Evolutionary conservation across 805 yeast genomes (phyloP).

Genomic region (Cephaloascus fragrans): DNA sequence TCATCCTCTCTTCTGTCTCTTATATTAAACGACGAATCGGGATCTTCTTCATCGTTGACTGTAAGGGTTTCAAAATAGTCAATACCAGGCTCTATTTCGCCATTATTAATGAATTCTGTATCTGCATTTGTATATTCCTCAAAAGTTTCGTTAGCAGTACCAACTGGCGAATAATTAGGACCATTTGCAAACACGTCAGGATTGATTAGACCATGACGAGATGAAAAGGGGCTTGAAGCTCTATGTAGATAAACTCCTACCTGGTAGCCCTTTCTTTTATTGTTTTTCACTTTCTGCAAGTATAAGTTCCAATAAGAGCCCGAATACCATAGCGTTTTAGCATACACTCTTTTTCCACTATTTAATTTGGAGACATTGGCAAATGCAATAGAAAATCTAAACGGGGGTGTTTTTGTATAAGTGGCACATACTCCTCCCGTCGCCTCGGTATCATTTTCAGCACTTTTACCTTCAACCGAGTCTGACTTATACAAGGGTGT

Average conservation of each 20-base stretch:
- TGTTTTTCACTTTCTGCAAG: slow-evolving; percentile 33
- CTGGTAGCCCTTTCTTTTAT: slow-evolving; percentile 31
- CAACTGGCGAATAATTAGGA: neutral
- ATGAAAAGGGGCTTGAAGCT: slow-evolving; percentile 25
- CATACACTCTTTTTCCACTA: slow-evolving; percentile 38
- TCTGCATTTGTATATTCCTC: neutral
- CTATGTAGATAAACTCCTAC: slow-evolving; percentile 50
- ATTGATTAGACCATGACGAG: slow-evolving; percentile 28
- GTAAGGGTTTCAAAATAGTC: neutral
- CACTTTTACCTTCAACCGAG: neutral
- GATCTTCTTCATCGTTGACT: neutral
- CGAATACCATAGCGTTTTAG: slow-evolving; percentile 48
- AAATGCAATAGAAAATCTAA: slow-evolving; percentile 43
- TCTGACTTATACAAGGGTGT: neutral
- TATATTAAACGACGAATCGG: neutral
- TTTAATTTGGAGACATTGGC: slow-evolving; percentile 33
- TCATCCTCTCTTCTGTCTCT: neutral
- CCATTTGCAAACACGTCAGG: slow-evolving; percentile 20
- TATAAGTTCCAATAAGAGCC: slow-evolving; percentile 53
- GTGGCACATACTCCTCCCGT: neutral
- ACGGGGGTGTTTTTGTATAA: slow-evolving; percentile 32
- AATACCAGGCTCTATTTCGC: neutral
- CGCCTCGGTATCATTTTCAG: neutral
- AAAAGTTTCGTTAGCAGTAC: neutral
- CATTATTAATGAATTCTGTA: neutral